A percentile compares a stretch with the other conserved stretches of the same genome.
Evolutionary conservation across 805 yeast genomes (phyloP).

Genomic region (Saturnispora saitoi): DNA sequence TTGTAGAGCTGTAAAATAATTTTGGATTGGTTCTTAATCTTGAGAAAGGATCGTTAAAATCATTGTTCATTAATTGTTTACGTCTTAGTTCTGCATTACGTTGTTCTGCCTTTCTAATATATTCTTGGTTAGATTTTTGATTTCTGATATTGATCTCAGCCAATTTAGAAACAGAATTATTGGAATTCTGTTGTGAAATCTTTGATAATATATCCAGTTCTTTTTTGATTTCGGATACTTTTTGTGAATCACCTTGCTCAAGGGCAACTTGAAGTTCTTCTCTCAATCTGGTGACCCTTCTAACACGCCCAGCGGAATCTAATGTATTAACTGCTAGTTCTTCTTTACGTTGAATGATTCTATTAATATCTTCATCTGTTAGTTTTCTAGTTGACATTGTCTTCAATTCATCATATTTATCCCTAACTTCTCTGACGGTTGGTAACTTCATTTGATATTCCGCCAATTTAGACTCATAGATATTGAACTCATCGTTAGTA

Average conservation of each 20-base stretch:
- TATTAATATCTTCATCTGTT: slow-evolving; percentile 66
- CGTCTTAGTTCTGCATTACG: slow-evolving; percentile 49
- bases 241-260: slow-evolving; percentile 43
- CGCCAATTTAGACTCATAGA: slow-evolving; percentile 36
- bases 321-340: slow-evolving; percentile 42
- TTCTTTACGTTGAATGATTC: slow-evolving; percentile 67
- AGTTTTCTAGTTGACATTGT: slow-evolving; percentile 57
- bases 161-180: slow-evolving; percentile 35
- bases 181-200: slow-evolving; percentile 7
- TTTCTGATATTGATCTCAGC: slow-evolving; percentile 78
- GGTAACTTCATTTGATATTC: slow-evolving; percentile 37
- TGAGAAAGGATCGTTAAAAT: slow-evolving; percentile 65
- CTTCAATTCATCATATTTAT: slow-evolving; percentile 54
- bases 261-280: slow-evolving; percentile 71
- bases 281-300: slow-evolving; percentile 59
- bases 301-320: slow-evolving; percentile 67
- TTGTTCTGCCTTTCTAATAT: slow-evolving; percentile 72
- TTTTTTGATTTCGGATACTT: slow-evolving; percentile 35
- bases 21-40: slow-evolving; percentile 83
- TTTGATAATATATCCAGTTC: slow-evolving; percentile 3
- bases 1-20: slow-evolving; percentile 62
- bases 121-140: slow-evolving; percentile 68
- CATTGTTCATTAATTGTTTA: slow-evolving; percentile 35
- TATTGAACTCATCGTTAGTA: slow-evolving; percentile 60
- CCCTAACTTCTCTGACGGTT: slow-evolving; percentile 51